Base-by-base conservation (phyloP, 176 grass and related monocot genomes). In the Eragrostis nindensis region DNA sequence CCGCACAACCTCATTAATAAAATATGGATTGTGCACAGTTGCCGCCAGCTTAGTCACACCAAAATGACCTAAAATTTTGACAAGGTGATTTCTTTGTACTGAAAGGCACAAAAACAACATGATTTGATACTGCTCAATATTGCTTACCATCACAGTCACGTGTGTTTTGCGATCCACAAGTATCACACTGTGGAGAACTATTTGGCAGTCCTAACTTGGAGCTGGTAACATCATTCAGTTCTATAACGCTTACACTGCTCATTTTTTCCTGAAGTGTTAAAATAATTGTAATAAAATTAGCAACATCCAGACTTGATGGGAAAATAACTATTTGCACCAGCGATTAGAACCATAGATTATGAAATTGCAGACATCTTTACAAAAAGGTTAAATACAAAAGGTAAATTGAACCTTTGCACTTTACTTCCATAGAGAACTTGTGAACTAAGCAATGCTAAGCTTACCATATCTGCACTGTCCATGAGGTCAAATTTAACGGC, bases 391-490 rank as follows among this genome's bases (percentile, higher is more conserved):
- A 74, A 19, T 29, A 17, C 32, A 44, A 21, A 46, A 60, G 40
- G 57, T 36, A 63, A 64, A 74, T 47, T 21, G 9, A 82, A 19
- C 14, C 9, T 38, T 70, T 64, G 36, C 14, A 74, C 30, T 74
- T 54, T 56, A 66, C 32, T 77, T 55, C 15, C 13, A 13, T 0
- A 19, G 18, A 22, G 8, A 32, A 30, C 27, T 27, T 39, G 24
- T 18, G 42, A 36, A 39, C 26, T 62, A 45, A 78, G 55, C 32
- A 53, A 73, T 14, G n/a, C n/a, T n/a, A n/a, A n/a, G 39, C 88
- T 92, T 94, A 98, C 95, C 48, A 98, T 95, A n/a, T 98, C 95
- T 73, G n/a, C 57, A 84, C 60, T 74, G 55, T 66, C 85, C 95
- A 98, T 87, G 45, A 98, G 78, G 36, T 83, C 88, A 81, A 94